A percentile compares a stretch with the other conserved stretches of the same genome.
phyloP scores from a whole-genome alignment of 2,329 filamentous ascomycete genomes.

The Stachybotrys chlorohalonatus region DNA sequence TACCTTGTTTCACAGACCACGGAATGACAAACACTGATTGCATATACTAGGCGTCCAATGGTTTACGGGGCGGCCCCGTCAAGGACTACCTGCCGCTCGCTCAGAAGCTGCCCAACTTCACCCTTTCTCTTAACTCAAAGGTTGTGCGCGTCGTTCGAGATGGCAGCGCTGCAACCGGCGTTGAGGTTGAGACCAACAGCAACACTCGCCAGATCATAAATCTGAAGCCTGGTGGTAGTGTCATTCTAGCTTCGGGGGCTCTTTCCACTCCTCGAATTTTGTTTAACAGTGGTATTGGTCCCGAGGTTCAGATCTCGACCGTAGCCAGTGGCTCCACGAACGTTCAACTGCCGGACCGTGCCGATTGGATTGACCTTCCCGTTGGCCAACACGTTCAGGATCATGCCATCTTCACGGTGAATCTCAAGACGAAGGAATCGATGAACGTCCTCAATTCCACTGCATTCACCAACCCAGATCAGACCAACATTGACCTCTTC shows the following conservation, averaged over 20 bases:
- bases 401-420: slow-evolving; percentile 29
- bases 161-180: slow-evolving; percentile 51
- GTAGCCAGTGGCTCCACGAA: slow-evolving; percentile 35
- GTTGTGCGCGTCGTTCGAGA: slow-evolving; percentile 58
- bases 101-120: slow-evolving; percentile 51
- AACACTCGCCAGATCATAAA: slow-evolving; percentile 49
- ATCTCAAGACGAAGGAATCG: slow-evolving; percentile 15
- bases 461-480: slow-evolving; percentile 17
- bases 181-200: slow-evolving; percentile 50
- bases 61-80: slow-evolving; percentile 59
- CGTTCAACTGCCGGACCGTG: slow-evolving; percentile 36
- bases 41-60: slow-evolving; percentile 46
- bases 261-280: slow-evolving; percentile 61
- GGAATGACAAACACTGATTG: not conserved
- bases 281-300: slow-evolving; percentile 51
- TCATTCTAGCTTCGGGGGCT: slow-evolving; percentile 57
- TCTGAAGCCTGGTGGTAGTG: slow-evolving; percentile 50
- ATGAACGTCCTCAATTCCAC: slow-evolving; percentile 10
- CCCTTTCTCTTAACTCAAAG: slow-evolving; percentile 53
- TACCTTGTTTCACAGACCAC: not conserved
- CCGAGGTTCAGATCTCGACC: slow-evolving; percentile 45
- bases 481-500: slow-evolving; percentile 20
- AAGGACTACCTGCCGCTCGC: slow-evolving; percentile 60
- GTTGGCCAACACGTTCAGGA: slow-evolving; percentile 49
- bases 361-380: slow-evolving; percentile 49